Evolutionary conservation across 1,284 basidiomycete genomes (phyloP), one percentile per base, ranked within the genome.

Genomic region (Paramarasmius palmivorus): DNA sequence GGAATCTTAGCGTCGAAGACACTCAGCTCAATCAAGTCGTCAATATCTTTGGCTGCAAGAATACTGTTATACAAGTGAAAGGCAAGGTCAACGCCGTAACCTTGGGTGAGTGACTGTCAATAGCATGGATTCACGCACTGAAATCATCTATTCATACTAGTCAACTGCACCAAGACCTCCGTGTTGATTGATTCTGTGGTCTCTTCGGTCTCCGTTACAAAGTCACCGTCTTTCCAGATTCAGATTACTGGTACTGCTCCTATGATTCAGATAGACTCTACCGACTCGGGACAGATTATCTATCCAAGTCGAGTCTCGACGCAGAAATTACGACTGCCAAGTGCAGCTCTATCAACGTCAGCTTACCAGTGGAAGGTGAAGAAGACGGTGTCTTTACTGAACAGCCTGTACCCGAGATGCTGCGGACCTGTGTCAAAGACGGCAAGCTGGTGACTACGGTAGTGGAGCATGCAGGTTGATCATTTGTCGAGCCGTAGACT

Each of bases 11-110:
- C 10, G 82, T 99, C 17, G 88, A 92, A 9, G 77, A 94, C 20
- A 88, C 81, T 12, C 88, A 92, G 66, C 75, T 96, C 57, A 89
- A 77, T 65, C 95, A 99, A 58, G 87, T 85, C 2, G 85, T 99
- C 55, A 96, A 93, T 71, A 76, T 99, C 47, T 99, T 88, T 69
- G 88, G 85, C 22, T 98, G 95, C 81, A 97, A 95, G 76, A 90
- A 89, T 64, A 83, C 85, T n/a, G 91, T 90, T 1, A 77, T 99
- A 50, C 73, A 92, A 54, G 78, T 99, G 68, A 89, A 89, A 67
- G 96, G 96, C 67, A 99, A 99, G 75, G 85, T 95, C 63, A 99
- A 99, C 66, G 95, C 95, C 3, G 86, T 99, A 34, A 93, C 89
- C 15, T 75, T 99, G 60, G 82, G 93, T 95, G 65, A 64, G 86